These are phyloP conservation scores for Neofusicoccum sp. DNA, from an alignment of 2,329 filamentous ascomycete genomes.

Conservation along the genomic window DNA sequence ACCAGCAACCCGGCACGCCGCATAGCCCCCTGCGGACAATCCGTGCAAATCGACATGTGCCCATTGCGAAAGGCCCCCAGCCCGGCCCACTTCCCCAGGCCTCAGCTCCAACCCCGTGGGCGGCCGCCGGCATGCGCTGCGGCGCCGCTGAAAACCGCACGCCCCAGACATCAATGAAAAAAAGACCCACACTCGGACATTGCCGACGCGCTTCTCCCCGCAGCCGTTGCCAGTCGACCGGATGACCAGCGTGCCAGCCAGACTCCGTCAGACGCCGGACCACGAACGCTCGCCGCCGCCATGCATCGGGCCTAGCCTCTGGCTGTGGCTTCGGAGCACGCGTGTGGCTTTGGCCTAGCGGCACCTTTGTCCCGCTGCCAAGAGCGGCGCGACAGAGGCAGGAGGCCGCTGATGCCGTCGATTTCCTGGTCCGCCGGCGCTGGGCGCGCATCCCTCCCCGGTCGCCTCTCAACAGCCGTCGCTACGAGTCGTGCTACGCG, in stretches of 20 bases:
- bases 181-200: conserved; percentile 4
- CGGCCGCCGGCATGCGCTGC: neutral
- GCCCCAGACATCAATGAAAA: neutral
- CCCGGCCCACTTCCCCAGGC: neutral
- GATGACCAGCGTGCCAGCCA: neutral
- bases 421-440: neutral
- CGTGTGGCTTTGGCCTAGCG: conserved; percentile 11
- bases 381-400: neutral
- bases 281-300: neutral
- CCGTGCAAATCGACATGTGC: neutral
- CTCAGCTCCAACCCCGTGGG: neutral
- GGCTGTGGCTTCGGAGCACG: neutral
- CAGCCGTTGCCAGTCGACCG: neutral
- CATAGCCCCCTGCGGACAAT: neutral
- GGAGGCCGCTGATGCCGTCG: neutral
- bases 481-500: neutral
- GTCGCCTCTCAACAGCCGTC: neutral
- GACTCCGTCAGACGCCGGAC: neutral
- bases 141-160: neutral
- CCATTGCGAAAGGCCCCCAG: neutral
- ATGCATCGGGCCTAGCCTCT: neutral
- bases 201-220: conserved; percentile 1
- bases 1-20: conserved; percentile 12
- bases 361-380: neutral
- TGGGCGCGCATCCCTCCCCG: too few species aligned